Conservation (phyloP, 164 flowering plant species). For the Chimonanthus praecox region DNA sequence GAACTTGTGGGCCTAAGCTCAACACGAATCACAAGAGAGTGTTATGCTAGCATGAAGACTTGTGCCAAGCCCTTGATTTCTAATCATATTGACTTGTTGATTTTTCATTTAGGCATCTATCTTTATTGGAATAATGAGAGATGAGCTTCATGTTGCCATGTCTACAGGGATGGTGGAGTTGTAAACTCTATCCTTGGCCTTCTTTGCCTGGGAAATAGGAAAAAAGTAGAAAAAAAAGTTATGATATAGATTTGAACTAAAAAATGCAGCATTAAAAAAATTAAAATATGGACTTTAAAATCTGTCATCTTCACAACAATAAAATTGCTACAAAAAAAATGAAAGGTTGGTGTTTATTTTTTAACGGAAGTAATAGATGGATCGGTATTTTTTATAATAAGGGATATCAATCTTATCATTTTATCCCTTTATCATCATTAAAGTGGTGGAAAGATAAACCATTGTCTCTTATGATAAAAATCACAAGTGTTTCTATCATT, state of each 20-base stretch:
- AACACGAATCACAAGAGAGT: too few relatives aligned
- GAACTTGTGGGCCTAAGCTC: too few relatives aligned
- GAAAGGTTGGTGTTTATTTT: too few relatives aligned
- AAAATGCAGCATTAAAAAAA: background rate
- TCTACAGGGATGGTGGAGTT: slow-evolving; percentile 4
- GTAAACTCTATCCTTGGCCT: slow-evolving; percentile 18
- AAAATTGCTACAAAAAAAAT: too few relatives aligned
- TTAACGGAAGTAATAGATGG: background rate
- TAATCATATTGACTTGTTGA: too few relatives aligned
- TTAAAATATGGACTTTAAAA: background rate
- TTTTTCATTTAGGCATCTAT: too few relatives aligned
- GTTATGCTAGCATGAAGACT: too few relatives aligned
- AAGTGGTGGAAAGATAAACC: too few relatives aligned
- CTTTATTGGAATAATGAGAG: background rate
- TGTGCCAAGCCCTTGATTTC: too few relatives aligned
- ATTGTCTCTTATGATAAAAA: too few relatives aligned
- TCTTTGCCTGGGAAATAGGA: slow-evolving; percentile 11
- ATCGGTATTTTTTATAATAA: background rate
- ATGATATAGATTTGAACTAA: background rate
- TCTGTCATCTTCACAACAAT: background rate
- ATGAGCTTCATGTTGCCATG: background rate
- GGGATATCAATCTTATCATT: background rate
- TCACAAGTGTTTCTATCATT: too few relatives aligned
- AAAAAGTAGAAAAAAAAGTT: background rate
- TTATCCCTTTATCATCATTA: too few relatives aligned